Evolutionary conservation across 352 stramenopile species (phyloP).

Genomic region (Phytophthora rubi): DNA sequence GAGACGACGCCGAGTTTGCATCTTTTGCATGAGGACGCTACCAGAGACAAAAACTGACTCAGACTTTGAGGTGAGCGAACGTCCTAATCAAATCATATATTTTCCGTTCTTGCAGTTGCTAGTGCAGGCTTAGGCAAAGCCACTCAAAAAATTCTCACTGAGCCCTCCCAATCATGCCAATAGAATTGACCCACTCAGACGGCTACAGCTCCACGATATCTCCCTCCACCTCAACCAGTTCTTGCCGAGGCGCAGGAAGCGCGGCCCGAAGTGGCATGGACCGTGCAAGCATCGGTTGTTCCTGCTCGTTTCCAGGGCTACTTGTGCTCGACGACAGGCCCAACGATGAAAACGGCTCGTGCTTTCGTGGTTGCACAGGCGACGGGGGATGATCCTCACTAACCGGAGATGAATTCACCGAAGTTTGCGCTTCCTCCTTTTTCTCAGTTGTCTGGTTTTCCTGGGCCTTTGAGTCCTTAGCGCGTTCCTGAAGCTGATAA

Average conservation of each 20-base stretch:
- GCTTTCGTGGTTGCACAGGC: slow-evolving; percentile 1
- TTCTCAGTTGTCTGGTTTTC: slow-evolving; percentile 10
- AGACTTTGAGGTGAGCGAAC: slow-evolving; percentile 2
- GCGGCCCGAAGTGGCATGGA: slow-evolving; percentile 42
- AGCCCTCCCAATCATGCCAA: slow-evolving; percentile 9
- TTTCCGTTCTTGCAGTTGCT: slow-evolving; percentile 30
- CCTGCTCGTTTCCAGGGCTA: slow-evolving; percentile 27
- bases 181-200: slow-evolving; percentile 17
- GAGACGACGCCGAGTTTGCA: slow-evolving; percentile 10
- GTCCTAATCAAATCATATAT: slow-evolving; percentile 41
- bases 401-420: not conserved
- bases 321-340: slow-evolving; percentile 21
- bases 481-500: slow-evolving; percentile 10
- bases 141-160: slow-evolving; percentile 6
- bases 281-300: slow-evolving; percentile 35
- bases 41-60: slow-evolving; percentile 6
- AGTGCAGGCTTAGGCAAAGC: not conserved
- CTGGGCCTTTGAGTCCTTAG: slow-evolving; percentile 1
- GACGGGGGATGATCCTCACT: not conserved
- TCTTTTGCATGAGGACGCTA: not conserved
- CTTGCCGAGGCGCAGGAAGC: slow-evolving; percentile 45
- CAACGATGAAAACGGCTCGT: slow-evolving; percentile 15
- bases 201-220: slow-evolving; percentile 65
- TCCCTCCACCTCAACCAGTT: slow-evolving; percentile 61
- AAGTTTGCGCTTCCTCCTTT: slow-evolving; percentile 4